phyloP scores from a whole-genome alignment of 352 stramenopile species.

The Phytopythium chamaehyphon region DNA sequence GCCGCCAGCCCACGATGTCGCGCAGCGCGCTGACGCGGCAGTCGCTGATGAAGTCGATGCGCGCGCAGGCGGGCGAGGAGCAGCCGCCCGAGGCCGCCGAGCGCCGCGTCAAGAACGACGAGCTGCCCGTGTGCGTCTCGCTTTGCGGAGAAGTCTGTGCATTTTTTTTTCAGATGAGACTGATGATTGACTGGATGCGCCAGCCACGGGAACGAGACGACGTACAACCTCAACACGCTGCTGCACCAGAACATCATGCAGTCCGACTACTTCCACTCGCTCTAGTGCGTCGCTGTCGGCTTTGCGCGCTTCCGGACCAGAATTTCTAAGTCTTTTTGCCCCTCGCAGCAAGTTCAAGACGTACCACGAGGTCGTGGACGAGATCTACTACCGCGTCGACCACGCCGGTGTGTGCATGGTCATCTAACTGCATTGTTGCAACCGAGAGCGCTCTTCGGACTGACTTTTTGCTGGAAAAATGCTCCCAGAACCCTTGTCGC shows the following conservation, averaged over 20 bases:
- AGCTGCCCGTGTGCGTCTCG: constrained; percentile 68
- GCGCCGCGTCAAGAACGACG: constrained; percentile 71
- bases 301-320: background rate
- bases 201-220: constrained; percentile 84
- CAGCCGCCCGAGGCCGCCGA: constrained; percentile 36
- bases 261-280: constrained; percentile 94
- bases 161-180: constrained; percentile 5
- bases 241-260: constrained; percentile 95
- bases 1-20: constrained; percentile 42
- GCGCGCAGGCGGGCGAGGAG: constrained; percentile 24
- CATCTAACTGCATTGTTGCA: no score
- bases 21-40: constrained; percentile 69
- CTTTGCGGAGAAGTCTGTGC: background rate
- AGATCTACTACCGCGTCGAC: constrained; percentile 89
- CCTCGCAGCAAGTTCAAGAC: constrained; percentile 81
- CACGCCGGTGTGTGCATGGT: constrained; percentile 78
- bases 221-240: constrained; percentile 96
- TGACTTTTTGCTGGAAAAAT: constrained; percentile 18
- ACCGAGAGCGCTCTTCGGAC: constrained; percentile 4
- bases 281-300: constrained; percentile 84
- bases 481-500: constrained; percentile 87
- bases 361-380: constrained; percentile 95
- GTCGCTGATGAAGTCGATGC: constrained; percentile 56
- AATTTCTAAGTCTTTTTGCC: background rate
- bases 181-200: no score